Evolutionary conservation across 257 asterid species (phyloP), one percentile per base, ranked within the genome.

Genomic region (Ligustrum vulgare): DNA sequence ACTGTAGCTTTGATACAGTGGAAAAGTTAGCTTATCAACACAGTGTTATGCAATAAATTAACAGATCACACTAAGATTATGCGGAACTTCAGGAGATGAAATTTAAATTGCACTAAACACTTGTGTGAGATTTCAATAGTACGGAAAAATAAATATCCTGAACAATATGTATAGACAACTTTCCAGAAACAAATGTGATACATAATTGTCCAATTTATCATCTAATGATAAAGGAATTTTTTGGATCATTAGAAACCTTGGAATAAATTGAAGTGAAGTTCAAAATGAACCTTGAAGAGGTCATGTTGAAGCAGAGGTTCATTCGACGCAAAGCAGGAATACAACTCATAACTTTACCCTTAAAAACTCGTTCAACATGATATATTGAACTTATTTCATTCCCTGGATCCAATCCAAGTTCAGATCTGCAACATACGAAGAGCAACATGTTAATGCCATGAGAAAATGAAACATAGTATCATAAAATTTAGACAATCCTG

Each of bases 351-450:
- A 95, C 97, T 84, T 97, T 86, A 80, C 98, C 93, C 83, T 93
- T 93, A 41, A 95, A 96, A 79, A 93, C 99, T 90, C 93, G 99
- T 71, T 95, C 99, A 67, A 95, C 93, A 85, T 93, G 96, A 85
- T 90, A 93, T 86, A 86, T 79, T 68, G 94, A 93, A 82, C 80
- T 80, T 81, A 90, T 87, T 75, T 91, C 97, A 87, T 78, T 73
- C 64, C 89, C 97, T 8, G 95, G 93, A 73, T 86, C 88, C 86
- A 95, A 79, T 74, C 97, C 97, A 81, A 95, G 97, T 88, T 93
- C 98, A 77, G 94, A 95, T 81, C 99, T 95, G 93, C 83, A 80
- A 81, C 63, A 87, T 12, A 56, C 23, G 67, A 80, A 72, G 49
- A 70, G 37, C 16, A 35, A 70, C 32, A 56, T 72, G 76, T 54